Base-by-base conservation (phyloP, 208 protist species). In the Borovskyia barvae region DNA sequence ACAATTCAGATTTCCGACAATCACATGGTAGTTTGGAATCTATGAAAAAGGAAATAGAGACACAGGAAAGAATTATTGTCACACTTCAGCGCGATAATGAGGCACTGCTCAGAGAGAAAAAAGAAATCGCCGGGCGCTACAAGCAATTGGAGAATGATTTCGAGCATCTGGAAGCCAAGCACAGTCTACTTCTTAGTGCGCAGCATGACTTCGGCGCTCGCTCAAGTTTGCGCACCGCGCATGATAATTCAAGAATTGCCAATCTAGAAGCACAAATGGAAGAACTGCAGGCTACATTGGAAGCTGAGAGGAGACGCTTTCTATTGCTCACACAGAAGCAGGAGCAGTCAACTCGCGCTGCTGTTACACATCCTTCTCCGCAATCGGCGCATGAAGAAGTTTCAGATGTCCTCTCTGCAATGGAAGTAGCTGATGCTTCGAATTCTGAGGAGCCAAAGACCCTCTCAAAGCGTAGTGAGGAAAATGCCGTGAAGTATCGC, bases 61-160 rank as follows among this genome's bases (percentile, higher is more conserved):
- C 85, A 22, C 82, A 88, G 40, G 86, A 93, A 19, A 68, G 61
- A 61, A 81, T 93, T 30, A 70, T 89, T n/a, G 63, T 66, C 15
- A 62, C 76, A 3, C 74, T 93, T 22, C 79, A 90, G 45, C 61
- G 76, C 29, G 87, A 93, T 46, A 93, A 93, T 47, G 74, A 74
- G 41, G 45, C 62, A 25, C 70, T 93, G 8, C 40, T 76, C 49
- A 57, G 11, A 5, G 78, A 89, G 40, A 77, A 79, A 17, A 80
- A 77, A 22, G 47, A 70, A 3, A 66, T 86, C n/a, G 42, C 51
- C 19, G 47, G 39, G 1, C 67, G 58, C 14, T 59, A 58, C 47
- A 85, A 70, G 28, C 71, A 81, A 28, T 39, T 91, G 19, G 72
- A 78, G 43, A 32, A 73, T 24, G 61, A 76, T 19, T 62, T 80